Evolutionary conservation across 345 rosid species (phyloP), one percentile per base, ranked within the genome.

Genomic region (Psidium guajava): DNA sequence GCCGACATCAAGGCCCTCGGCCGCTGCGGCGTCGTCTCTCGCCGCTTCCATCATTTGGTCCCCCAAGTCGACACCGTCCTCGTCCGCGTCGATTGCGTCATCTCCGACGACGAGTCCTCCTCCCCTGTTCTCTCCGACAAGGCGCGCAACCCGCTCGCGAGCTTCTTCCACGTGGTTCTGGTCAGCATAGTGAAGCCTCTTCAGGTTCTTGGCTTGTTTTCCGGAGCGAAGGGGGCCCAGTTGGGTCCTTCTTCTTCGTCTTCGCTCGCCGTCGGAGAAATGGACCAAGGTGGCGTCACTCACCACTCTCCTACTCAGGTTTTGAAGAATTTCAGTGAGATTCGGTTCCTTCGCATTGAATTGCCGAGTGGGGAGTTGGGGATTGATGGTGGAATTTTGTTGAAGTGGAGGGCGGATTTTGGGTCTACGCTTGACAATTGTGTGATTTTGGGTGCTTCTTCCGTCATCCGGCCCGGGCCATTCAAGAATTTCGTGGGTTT

Each of bases 281-380:
- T 88, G 85, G 99, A 97, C 97, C 97, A 89, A 85, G 95, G 90
- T 0, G 96, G 96, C 7, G 96, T 97, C 14, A 96, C 98, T 44
- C 99, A 97, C 87, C 99, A 94, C 86, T 96, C 99, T 0, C 99
- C 99, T 0, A 93, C 97, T 3, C 99, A 96, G 90, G 99, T 98
- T 20, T 88, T 98, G 82, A 92, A 91, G 89, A 98, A 96, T 89
- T 98, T 98, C 84, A 91, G 92, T 22, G 99, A 98, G 93, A 92
- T 96, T 90, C 95, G 98, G 64, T 91, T 91, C 89, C 87, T 98
- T 1, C 93, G 98, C 6, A 96, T 97, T 86, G 98, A 95, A 88
- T 87, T 97, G 27, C 99, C 99, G 9, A 90, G 90, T 80, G 98
- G 99, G 0, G 99, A 98, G 83, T 86, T 98, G 11, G 98, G 93